Base-by-base conservation (phyloP, 1,139 yeast genomes). In the Suhomyces terraborum region DNA sequence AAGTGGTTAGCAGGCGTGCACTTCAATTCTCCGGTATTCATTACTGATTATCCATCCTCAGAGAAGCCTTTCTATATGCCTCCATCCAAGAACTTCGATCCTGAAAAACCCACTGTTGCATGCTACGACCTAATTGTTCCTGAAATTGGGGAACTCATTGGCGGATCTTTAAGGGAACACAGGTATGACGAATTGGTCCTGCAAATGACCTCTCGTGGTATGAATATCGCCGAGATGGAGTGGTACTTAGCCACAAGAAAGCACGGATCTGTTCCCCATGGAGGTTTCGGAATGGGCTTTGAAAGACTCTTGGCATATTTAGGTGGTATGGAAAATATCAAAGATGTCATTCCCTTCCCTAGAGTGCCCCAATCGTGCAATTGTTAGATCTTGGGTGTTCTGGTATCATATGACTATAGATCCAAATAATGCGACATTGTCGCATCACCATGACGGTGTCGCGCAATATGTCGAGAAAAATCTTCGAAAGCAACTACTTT, bases 201-300 rank as follows among this genome's bases (percentile, higher is more conserved):
- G 1, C 83, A 79, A 42, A 82, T 91, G 67, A 44, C 56, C 2
- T 42, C 57, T 2, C 64, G 84, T 49, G 67, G 66, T 2, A 82
- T 83, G 87, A 78, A 82, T 56, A 49, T 64, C 5, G 72, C 67
- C 1, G 83, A 82, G 10, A 64, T 91, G 63, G 70, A 77, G 23
- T 94, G 99, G 99, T 94, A 91, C 58, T 55, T 84, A 22, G 76
- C 81, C 3, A 69, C 86, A 8, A 72, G 98, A 44, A 69, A 69
- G 48, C 82, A 86, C 51, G 98, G 98, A 0, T 69, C 86, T 5
- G 83, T 84, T 25, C 96, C 97, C 0, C 98, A 91, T 59, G 98
- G 98, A 33, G 99, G 99, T 0, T 94, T 86, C 63, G 99, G 99
- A 0, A 71, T 94, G 72, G 99, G 99, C 0, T 82, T 91, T 53